Evolutionary conservation across 2,329 filamentous ascomycete species (phyloP).

Genomic region (Hansfordia pulvinata): DNA sequence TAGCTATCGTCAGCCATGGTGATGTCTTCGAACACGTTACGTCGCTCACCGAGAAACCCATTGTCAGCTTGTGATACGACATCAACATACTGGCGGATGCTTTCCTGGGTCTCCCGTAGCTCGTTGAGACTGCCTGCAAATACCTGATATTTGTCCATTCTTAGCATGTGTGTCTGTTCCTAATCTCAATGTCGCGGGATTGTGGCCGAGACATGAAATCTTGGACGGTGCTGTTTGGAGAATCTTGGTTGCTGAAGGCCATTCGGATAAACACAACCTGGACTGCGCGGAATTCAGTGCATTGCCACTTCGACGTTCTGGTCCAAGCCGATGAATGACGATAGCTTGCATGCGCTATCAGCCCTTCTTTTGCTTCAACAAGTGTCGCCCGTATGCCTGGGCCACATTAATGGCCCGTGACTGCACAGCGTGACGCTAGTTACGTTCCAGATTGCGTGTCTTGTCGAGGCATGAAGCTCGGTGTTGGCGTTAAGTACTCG

Average conservation of each 20-base stretch:
- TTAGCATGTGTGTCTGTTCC: conserved; percentile 1
- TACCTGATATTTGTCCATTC: not conserved
- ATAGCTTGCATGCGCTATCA: no score
- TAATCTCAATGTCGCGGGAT: conserved; percentile 2
- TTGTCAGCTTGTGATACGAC: conserved; percentile 3
- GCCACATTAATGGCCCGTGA: no score
- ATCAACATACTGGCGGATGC: conserved; percentile 3
- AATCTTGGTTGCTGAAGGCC: conserved; percentile 2
- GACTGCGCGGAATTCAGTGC: no score
- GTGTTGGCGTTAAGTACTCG: no score
- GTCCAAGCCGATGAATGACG: no score
- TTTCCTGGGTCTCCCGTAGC: conserved; percentile 4
- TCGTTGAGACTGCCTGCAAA: conserved; percentile 2
- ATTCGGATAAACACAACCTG: conserved; percentile 2
- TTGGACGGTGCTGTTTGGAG: conserved; percentile 2
- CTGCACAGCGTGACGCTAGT: no score
- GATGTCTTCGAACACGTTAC: conserved; percentile 5
- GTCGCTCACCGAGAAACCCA: conserved; percentile 2
- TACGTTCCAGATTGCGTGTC: no score
- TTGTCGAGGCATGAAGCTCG: no score
- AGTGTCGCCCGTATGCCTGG: no score
- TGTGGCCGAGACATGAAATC: conserved; percentile 3
- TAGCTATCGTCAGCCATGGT: conserved; percentile 3
- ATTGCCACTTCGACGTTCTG: no score
- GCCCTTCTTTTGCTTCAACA: no score